These are phyloP conservation scores for Simmondsia chinensis DNA, from an alignment of 148 eudicot genomes.

Conservation along the genomic window DNA sequence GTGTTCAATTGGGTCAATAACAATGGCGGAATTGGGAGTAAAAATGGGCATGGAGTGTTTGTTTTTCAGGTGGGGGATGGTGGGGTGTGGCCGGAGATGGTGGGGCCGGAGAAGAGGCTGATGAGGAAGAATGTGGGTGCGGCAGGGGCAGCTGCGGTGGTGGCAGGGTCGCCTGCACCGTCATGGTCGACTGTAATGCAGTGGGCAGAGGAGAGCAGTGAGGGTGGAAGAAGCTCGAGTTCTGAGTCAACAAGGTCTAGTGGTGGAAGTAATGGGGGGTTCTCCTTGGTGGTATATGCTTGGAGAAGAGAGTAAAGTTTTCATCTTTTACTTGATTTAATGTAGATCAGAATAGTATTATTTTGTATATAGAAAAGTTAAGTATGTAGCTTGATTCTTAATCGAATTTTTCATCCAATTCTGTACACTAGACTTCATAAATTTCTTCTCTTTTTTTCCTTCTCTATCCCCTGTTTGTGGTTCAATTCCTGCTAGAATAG, in stretches of 20 bases:
- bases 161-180: constrained; percentile 28
- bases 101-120: constrained; percentile 50
- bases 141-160: neutral
- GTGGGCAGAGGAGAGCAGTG: constrained; percentile 72
- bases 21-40: neutral
- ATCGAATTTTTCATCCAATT: too few species aligned
- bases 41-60: constrained; percentile 33
- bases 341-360: neutral
- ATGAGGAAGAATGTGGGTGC: constrained; percentile 29
- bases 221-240: constrained; percentile 47
- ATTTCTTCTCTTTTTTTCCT: too few species aligned
- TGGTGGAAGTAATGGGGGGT: constrained; percentile 30
- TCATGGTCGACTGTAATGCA: constrained; percentile 57
- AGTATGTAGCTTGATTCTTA: too few species aligned
- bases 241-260: constrained; percentile 46
- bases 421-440: too few species aligned
- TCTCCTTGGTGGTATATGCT: constrained; percentile 57
- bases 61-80: constrained; percentile 49
- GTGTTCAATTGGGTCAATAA: constrained; percentile 46
- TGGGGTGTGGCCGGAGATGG: constrained; percentile 54
- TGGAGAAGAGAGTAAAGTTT: constrained; percentile 35
- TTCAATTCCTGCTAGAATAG: too few species aligned
- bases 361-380: too few species aligned
- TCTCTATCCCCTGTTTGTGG: too few species aligned
- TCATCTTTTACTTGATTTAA: neutral